Conservation (phyloP, 495 filamentous ascomycete species). For the Penicillium daleae region DNA sequence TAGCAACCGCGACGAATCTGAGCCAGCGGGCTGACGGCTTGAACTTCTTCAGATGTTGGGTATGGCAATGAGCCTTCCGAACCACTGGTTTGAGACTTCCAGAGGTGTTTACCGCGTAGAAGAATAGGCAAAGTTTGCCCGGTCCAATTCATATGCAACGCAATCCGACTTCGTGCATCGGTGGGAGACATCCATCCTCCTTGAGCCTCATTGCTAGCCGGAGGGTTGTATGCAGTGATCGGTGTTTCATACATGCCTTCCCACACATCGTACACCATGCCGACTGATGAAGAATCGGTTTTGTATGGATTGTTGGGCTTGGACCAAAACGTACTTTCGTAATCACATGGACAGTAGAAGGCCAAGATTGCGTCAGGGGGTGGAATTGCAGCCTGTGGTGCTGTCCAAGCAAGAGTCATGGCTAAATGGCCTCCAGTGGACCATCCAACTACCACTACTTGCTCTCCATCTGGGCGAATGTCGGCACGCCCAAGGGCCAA, state of each 20-base stretch:
- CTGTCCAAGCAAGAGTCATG: not conserved
- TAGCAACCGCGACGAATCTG: not conserved
- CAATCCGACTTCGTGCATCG: not conserved
- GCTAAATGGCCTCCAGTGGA: not conserved
- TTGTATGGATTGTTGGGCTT: not conserved
- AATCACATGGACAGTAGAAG: not conserved
- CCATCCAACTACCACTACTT: not conserved
- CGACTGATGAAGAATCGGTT: not conserved
- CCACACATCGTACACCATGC: not conserved
- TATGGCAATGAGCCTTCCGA: not conserved
- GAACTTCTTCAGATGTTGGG: not conserved
- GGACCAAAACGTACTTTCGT: not conserved
- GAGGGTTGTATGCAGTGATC: not conserved
- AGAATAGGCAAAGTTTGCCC: not conserved
- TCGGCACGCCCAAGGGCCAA: not conserved
- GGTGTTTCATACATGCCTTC: not conserved
- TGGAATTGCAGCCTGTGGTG: not conserved
- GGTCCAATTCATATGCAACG: not conserved
- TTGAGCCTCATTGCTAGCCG: not conserved
- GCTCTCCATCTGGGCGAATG: not conserved
- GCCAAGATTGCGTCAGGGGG: not conserved
- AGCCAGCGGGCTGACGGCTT: not conserved
- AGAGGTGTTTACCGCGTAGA: not conserved
- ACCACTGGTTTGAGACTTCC: not conserved
- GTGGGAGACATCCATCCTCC: not conserved